Base-by-base conservation (phyloP, 2,329 filamentous ascomycete genomes). In the Diaporthe batatas region DNA sequence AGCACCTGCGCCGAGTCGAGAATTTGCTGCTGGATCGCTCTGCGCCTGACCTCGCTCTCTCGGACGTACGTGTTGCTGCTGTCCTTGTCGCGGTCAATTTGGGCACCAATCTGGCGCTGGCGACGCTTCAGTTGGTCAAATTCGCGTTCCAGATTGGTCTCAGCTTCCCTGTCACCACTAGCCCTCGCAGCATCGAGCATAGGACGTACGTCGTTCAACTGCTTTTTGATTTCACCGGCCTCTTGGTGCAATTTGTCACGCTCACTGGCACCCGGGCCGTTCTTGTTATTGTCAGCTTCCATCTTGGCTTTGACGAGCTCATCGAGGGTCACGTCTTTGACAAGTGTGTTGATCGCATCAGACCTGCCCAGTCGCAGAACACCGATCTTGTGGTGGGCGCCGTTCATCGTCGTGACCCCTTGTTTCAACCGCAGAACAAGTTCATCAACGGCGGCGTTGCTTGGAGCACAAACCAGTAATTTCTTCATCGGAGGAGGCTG, bases 391-490 rank as follows among this genome's bases (percentile, higher is more conserved):
- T 93, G 91, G 16, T 86, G 86, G 36, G 91, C 87, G 1, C 96
- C 96, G 55, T 88, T 90, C 73, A 90, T 87, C 0, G 94, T 95
- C 79, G 92, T 96, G 68, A 99, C 89, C 6, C 96, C 96, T 69
- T 90, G 86, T 83, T 97, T 98, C 79, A 99, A 89, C 84, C 96
- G 92, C 81, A 98, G 91, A 23, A 99, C 96, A 75, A 99, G 82
- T 81, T 99, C 96, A 80, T 99, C 96, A 7, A 99, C 96, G 42
- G 96, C 96, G 8, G 96, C 96, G 82, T 99, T 99, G 87, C 95
- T 98, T 18, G 96, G 96, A n/a, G 96, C 96, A 79, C 96, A 99
- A 32, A 99, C 94, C 34, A 99, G 88, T 34, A 99, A 87, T 82
- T 98, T 99, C 83, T 97, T 98, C 2, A 89, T 80, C 1, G 81